These are phyloP conservation scores for Byssothecium circinans DNA, from an alignment of 2,329 filamentous ascomycete species.

Conservation along the genomic window DNA sequence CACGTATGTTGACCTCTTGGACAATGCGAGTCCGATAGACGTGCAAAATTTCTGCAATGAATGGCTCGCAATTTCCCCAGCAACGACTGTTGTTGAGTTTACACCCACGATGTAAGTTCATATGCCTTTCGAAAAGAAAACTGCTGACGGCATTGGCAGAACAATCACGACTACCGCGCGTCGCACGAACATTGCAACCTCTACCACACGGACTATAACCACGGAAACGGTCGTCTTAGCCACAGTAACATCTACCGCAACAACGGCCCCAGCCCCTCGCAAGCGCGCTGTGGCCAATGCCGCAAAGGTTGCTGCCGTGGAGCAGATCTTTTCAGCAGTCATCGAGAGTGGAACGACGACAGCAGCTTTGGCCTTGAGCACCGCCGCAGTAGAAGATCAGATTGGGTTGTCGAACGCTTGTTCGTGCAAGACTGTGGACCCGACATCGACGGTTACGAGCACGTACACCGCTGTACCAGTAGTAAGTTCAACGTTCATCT, in stretches of 20 bases:
- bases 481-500: conserved; percentile 20
- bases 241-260: conserved; percentile 13
- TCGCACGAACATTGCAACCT: conserved; percentile 19
- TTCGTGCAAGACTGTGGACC: conserved; percentile 31
- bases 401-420: conserved; percentile 33
- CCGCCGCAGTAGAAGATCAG: conserved; percentile 19
- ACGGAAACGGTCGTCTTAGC: conserved; percentile 18
- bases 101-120: conserved; percentile 28
- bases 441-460: conserved; percentile 30
- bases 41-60: conserved; percentile 32
- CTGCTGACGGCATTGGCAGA: conserved; percentile 15
- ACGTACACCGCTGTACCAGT: conserved; percentile 26
- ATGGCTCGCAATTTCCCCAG: conserved; percentile 28
- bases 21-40: conserved; percentile 11
- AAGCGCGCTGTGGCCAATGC: conserved; percentile 18
- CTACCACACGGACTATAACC: conserved; percentile 18
- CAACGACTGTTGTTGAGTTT: conserved; percentile 21
- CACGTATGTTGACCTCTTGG: conserved; percentile 19
- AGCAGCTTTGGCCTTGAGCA: conserved; percentile 12
- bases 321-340: conserved; percentile 25
- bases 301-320: conserved; percentile 19
- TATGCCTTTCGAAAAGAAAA: neutral
- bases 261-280: conserved; percentile 16
- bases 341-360: conserved; percentile 20
- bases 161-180: conserved; percentile 22